Evolutionary conservation across 169 alveolate species (phyloP).

Genomic region (Eimeria necatrix): DNA sequence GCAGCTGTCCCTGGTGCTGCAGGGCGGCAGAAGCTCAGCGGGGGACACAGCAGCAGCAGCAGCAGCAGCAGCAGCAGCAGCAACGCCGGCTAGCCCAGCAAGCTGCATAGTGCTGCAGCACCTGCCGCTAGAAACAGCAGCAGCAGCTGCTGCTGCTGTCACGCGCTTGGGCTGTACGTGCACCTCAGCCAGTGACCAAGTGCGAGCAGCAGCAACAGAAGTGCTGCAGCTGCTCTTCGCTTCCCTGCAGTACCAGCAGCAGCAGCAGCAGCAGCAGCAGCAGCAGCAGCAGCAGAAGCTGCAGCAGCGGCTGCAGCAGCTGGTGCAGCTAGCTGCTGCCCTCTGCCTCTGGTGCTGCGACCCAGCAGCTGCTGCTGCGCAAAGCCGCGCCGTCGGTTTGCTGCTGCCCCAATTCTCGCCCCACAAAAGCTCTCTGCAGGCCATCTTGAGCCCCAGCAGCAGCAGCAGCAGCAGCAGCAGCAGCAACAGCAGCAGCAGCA

Average conservation of each 20-base stretch:
- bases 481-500: slow-evolving; percentile 33
- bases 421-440: not conserved
- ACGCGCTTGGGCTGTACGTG: slow-evolving; percentile 4
- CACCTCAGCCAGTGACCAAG: not conserved
- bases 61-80: slow-evolving; percentile 6
- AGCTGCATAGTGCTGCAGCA: not conserved
- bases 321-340: slow-evolving; percentile 52
- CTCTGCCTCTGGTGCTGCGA: slow-evolving; percentile 34
- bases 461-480: slow-evolving; percentile 24
- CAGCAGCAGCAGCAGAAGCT: not conserved
- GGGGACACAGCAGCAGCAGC: too few relatives aligned
- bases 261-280: not conserved
- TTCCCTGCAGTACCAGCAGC: not conserved
- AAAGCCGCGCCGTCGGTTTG: not conserved
- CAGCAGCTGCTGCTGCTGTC: slow-evolving; percentile 22
- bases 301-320: slow-evolving; percentile 15
- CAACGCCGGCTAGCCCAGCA: not conserved
- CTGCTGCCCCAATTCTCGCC: not conserved
- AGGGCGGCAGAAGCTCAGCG: not conserved
- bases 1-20: not conserved
- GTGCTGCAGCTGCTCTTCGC: slow-evolving; percentile 3
- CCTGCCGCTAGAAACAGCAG: slow-evolving; percentile 37
- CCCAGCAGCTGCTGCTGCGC: not conserved
- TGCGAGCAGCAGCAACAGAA: not conserved
- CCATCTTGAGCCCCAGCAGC: not conserved